Conservation (phyloP, 331 rosid species). For the Erythrophleum ivorense region DNA sequence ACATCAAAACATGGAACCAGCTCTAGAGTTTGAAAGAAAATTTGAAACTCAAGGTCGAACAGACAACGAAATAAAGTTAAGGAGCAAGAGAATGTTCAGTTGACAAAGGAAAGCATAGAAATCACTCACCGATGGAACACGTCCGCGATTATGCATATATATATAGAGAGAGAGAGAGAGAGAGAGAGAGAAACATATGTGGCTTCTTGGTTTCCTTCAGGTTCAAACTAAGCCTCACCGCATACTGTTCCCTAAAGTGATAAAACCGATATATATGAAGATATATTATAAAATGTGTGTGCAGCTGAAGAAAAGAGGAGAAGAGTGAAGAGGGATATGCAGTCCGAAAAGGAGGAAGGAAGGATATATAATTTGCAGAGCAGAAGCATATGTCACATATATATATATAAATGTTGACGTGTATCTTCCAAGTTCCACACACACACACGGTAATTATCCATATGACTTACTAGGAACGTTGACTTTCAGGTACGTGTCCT, state of each 20-base stretch:
- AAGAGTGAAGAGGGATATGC: not conserved
- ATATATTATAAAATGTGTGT: not conserved
- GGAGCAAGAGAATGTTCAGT: constrained; percentile 51
- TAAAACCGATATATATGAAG: not conserved
- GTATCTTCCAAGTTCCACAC: not conserved
- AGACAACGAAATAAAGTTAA: constrained; percentile 72
- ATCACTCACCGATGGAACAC: constrained; percentile 44
- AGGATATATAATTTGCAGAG: not conserved
- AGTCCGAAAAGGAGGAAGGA: not conserved
- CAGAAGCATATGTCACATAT: not conserved
- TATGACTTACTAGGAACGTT: constrained; percentile 27
- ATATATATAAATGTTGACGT: not conserved
- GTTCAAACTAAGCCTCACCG: not conserved
- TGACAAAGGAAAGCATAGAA: constrained; percentile 66
- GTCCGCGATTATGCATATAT: not conserved
- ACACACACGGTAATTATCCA: not conserved
- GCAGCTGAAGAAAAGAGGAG: not conserved
- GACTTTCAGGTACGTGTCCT: constrained; percentile 42
- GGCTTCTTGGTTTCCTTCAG: not conserved
- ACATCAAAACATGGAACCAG: not conserved
- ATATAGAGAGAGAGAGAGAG: not conserved
- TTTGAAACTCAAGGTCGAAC: constrained; percentile 66
- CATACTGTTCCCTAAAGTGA: not conserved
- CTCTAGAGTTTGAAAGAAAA: not conserved
- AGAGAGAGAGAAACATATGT: not conserved